Percentiles rank a stretch among this genome's conserved stretches.
These are phyloP conservation scores for Selenicereus undatus DNA, from an alignment of 148 eudicot genomes.

Conservation along the genomic window DNA sequence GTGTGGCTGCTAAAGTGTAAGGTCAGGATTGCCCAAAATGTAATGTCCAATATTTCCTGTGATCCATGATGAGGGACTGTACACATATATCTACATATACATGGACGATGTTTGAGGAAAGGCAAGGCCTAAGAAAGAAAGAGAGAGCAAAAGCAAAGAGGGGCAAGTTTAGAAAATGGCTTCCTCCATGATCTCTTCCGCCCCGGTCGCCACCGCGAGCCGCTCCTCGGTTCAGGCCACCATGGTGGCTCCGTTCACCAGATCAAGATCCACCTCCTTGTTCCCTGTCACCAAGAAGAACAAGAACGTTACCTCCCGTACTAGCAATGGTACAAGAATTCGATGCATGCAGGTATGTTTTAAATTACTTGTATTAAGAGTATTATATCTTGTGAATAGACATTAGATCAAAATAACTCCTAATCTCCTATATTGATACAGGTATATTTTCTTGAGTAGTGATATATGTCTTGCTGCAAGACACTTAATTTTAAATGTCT, in stretches of 20 bases:
- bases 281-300: conserved; percentile 37
- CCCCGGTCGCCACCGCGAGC: conserved; percentile 28
- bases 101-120: background rate
- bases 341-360: conserved; percentile 43
- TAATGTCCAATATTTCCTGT: conserved; percentile 1
- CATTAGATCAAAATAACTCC: too few relatives aligned
- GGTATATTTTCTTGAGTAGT: too few relatives aligned
- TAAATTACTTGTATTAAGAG: too few relatives aligned
- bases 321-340: conserved; percentile 50
- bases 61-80: conserved; percentile 6
- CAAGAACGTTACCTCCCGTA: conserved; percentile 30
- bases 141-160: background rate
- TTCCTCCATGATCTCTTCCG: conserved; percentile 27
- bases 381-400: too few relatives aligned
- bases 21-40: background rate
- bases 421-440: too few relatives aligned
- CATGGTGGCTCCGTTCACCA: conserved; percentile 48
- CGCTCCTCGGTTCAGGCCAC: conserved; percentile 36
- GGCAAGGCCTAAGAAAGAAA: background rate
- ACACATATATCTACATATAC: conserved; percentile 21
- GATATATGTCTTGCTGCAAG: too few relatives aligned
- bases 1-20: too few relatives aligned
- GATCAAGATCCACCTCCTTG: conserved; percentile 37
- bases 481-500: too few relatives aligned
- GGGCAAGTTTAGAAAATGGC: background rate